Conservation (phyloP, 306 rosid genomes). For the Bauhinia variegata region DNA sequence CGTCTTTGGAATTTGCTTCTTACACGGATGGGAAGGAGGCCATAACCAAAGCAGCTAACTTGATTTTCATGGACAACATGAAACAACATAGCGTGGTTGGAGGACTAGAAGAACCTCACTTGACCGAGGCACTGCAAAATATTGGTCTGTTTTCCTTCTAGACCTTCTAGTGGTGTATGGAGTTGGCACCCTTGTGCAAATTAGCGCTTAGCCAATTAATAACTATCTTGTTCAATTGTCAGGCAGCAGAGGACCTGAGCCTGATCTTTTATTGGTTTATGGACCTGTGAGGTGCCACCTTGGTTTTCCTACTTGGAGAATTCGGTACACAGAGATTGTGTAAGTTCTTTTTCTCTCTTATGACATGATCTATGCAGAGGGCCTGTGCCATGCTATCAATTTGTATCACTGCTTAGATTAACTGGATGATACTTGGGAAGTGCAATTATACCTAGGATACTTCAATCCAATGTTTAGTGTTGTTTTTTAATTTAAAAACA, state of each 20-base stretch:
- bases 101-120: constrained; percentile 45
- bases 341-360: constrained; percentile 45
- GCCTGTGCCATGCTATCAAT: not conserved
- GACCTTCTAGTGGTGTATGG: constrained; percentile 36
- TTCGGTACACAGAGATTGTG: constrained; percentile 86
- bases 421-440: constrained; percentile 13
- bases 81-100: constrained; percentile 46
- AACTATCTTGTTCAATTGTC: constrained; percentile 28
- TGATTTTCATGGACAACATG: constrained; percentile 58
- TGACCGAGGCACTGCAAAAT: constrained; percentile 69
- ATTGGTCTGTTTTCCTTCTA: constrained; percentile 52
- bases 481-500: no score
- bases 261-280: constrained; percentile 81
- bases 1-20: constrained; percentile 71
- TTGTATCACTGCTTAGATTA: not conserved
- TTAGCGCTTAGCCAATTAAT: constrained; percentile 18
- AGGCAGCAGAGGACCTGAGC: constrained; percentile 79
- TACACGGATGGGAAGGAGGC: constrained; percentile 80
- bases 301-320: constrained; percentile 94
- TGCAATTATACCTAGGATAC: constrained; percentile 11
- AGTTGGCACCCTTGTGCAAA: constrained; percentile 29
- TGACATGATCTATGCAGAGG: not conserved
- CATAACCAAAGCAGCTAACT: constrained; percentile 73
- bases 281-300: constrained; percentile 93
- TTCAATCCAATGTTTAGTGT: no score